Conservation (phyloP, 306 rosid species). For the Rubus idaeus region DNA sequence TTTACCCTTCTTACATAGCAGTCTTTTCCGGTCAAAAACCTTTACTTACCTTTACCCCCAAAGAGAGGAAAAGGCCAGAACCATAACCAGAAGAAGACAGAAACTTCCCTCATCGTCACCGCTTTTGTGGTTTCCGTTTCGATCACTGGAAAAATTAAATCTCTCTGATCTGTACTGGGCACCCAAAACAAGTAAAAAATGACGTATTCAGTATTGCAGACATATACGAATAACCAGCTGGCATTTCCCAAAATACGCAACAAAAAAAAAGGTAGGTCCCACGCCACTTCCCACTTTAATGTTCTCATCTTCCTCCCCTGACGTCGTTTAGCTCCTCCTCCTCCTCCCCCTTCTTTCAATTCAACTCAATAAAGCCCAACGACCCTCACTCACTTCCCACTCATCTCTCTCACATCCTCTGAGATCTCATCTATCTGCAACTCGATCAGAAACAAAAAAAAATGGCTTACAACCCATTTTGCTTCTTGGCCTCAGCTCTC, state of each 20-base stretch:
- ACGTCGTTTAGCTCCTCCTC: neutral
- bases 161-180: too few species aligned
- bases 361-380: slow-evolving; percentile 38
- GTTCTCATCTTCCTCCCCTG: neutral
- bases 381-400: slow-evolving; percentile 1
- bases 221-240: neutral
- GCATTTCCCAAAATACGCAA: neutral
- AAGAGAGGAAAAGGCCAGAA: too few species aligned
- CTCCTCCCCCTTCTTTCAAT: slow-evolving; percentile 2
- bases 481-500: slow-evolving; percentile 13
- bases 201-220: neutral
- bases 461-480: slow-evolving; percentile 40
- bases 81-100: too few species aligned
- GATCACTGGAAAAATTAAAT: too few species aligned
- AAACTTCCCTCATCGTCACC: too few species aligned
- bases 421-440: slow-evolving; percentile 6
- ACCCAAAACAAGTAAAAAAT: neutral
- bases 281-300: neutral
- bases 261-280: neutral
- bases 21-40: too few species aligned
- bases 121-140: too few species aligned
- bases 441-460: neutral
- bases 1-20: too few species aligned
- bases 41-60: too few species aligned
- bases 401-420: neutral